Percentiles rank a stretch among this genome's conserved stretches.
phyloP scores from a whole-genome alignment of 2,329 filamentous ascomycete genomes.

The Penicillium janthinellum region DNA sequence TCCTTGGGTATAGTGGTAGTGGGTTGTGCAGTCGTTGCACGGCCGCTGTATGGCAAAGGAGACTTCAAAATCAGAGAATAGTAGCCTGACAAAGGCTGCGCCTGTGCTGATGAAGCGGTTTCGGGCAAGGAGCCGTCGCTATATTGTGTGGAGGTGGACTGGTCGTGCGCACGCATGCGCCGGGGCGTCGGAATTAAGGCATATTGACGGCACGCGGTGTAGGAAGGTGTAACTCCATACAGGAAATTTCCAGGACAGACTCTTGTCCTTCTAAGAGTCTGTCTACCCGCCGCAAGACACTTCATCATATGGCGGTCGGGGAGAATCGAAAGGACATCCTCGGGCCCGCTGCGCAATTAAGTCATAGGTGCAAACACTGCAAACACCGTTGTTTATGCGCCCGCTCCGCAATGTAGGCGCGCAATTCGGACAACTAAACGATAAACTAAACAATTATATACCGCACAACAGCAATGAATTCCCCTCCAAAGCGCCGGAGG shows the following conservation, averaged over 20 bases:
- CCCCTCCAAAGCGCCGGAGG: conserved; percentile 66
- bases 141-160: conserved; percentile 14
- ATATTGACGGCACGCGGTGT: conserved; percentile 21
- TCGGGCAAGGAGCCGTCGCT: conserved; percentile 9
- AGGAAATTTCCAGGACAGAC: neutral
- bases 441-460: neutral
- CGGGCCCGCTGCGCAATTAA: conserved; percentile 25
- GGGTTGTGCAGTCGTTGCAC: conserved; percentile 22
- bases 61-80: conserved; percentile 47
- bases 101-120: conserved; percentile 31
- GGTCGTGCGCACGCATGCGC: conserved; percentile 23
- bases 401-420: conserved; percentile 11
- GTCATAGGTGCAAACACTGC: conserved; percentile 44
- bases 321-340: conserved; percentile 16
- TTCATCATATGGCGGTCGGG: conserved; percentile 29
- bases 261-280: conserved; percentile 19
- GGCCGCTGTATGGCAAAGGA: conserved; percentile 28
- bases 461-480: conserved; percentile 37
- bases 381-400: conserved; percentile 35
- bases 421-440: conserved; percentile 38
- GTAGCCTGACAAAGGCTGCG: conserved; percentile 47
- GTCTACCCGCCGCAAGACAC: conserved; percentile 24
- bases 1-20: conserved; percentile 18
- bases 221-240: neutral
- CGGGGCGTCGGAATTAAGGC: conserved; percentile 22